A percentile compares a stretch with the other conserved stretches of the same genome.
Conservation (phyloP, 345 rosid species). For the Acer yangbiense region DNA sequence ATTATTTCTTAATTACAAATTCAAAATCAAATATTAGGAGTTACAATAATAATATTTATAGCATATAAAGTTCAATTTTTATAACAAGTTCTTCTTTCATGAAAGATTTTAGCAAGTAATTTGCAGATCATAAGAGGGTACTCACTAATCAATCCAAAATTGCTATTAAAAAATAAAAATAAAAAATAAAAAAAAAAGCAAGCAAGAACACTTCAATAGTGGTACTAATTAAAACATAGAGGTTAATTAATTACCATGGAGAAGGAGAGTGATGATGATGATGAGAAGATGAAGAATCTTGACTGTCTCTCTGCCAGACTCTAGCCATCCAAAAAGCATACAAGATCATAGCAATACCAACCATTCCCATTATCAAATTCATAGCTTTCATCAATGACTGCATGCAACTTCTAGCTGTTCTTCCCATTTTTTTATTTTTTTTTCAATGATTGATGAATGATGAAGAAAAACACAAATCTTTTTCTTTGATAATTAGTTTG, state of each 20-base stretch:
- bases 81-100: no score
- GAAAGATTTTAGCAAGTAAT: no score
- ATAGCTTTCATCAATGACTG: conserved; percentile 39
- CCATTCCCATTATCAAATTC: conserved; percentile 49
- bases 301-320: conserved; percentile 53
- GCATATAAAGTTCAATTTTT: no score
- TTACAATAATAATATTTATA: no score
- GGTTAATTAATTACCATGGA: conserved; percentile 31
- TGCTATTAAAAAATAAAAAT: no score
- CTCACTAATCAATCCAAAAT: no score
- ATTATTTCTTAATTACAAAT: no score
- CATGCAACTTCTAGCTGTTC: conserved; percentile 36
- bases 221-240: not conserved
- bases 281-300: conserved; percentile 19
- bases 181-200: no score
- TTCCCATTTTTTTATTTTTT: conserved; percentile 27
- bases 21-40: no score
- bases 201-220: no score
- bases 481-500: not conserved
- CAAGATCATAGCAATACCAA: conserved; percentile 51
- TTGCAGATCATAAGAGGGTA: no score
- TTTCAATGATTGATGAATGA: not conserved
- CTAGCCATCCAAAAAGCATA: conserved; percentile 59
- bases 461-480: not conserved
- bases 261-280: conserved; percentile 27